These are phyloP conservation scores for Remersonia thermophila DNA, from an alignment of 2,329 filamentous ascomycete genomes.

Conservation along the genomic window DNA sequence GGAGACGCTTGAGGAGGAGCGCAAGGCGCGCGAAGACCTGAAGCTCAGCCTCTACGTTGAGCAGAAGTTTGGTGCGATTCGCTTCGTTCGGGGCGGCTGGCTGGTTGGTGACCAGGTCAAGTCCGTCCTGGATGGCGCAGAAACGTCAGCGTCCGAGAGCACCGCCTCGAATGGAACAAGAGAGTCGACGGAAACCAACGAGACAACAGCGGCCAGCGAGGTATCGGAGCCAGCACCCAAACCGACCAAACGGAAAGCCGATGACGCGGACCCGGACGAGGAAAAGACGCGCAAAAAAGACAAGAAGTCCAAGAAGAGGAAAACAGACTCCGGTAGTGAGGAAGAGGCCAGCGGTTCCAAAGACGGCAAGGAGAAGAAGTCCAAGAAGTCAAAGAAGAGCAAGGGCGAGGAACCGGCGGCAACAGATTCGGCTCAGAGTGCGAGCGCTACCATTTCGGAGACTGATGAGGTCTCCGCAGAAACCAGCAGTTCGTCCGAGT, in stretches of 20 bases:
- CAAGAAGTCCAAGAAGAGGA: slow-evolving; percentile 40
- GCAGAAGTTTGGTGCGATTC: slow-evolving; percentile 65
- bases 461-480: background rate
- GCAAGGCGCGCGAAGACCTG: slow-evolving; percentile 53
- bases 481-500: slow-evolving; percentile 1
- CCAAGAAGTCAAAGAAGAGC: slow-evolving; percentile 29
- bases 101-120: slow-evolving; percentile 45
- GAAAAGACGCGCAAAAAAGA: slow-evolving; percentile 25
- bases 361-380: slow-evolving; percentile 16
- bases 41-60: slow-evolving; percentile 64
- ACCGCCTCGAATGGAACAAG: slow-evolving; percentile 7
- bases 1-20: slow-evolving; percentile 57
- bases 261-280: slow-evolving; percentile 11
- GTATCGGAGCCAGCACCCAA: slow-evolving; percentile 18
- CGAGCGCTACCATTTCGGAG: background rate
- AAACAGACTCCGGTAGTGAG: slow-evolving; percentile 28
- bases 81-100: slow-evolving; percentile 79
- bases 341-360: slow-evolving; percentile 5
- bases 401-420: slow-evolving; percentile 13
- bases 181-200: slow-evolving; percentile 9
- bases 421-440: slow-evolving; percentile 1
- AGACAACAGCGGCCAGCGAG: slow-evolving; percentile 14
- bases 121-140: slow-evolving; percentile 27
- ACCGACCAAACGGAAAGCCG: slow-evolving; percentile 20
- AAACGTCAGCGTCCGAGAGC: slow-evolving; percentile 5